Evolutionary conservation across 2,329 filamentous ascomycete species (phyloP).

Genomic region (Fusarium agapanthi): DNA sequence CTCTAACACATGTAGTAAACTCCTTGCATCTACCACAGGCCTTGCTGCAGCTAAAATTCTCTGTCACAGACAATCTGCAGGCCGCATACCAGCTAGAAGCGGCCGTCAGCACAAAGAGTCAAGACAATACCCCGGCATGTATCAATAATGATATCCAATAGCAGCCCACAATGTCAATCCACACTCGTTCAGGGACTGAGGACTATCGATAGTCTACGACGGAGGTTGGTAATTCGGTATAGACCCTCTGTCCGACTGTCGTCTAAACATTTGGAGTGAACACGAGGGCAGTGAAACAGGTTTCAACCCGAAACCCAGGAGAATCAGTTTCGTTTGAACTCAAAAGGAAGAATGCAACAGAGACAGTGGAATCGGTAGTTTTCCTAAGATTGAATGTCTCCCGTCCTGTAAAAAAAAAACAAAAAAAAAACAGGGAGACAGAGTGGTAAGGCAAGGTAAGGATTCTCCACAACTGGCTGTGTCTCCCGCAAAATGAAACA

Average conservation of each 20-base stretch:
- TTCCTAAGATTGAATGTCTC: background rate
- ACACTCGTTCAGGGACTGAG: background rate
- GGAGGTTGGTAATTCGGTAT: background rate
- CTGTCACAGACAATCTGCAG: slow-evolving; percentile 18
- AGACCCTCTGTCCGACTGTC: background rate
- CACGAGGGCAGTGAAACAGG: slow-evolving; percentile 3
- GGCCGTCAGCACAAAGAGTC: slow-evolving; percentile 11
- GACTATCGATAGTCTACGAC: slow-evolving; percentile 3
- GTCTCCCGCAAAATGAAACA: slow-evolving; percentile 24
- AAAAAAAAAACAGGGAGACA: slow-evolving; percentile 4
- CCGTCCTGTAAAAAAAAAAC: background rate
- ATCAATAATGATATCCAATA: slow-evolving; percentile 20
- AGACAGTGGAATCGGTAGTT: slow-evolving; percentile 5
- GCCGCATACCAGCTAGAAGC: background rate
- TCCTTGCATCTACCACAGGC: background rate
- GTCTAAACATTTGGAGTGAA: background rate
- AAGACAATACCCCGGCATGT: slow-evolving; percentile 18
- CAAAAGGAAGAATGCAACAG: background rate
- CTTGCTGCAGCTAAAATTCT: slow-evolving; percentile 15
- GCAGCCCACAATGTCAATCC: slow-evolving; percentile 3
- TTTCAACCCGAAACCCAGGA: slow-evolving; percentile 26
- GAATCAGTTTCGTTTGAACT: slow-evolving; percentile 6
- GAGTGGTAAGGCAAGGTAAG: background rate
- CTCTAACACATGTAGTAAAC: background rate
- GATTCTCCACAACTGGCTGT: slow-evolving; percentile 19